phyloP scores from a whole-genome alignment of 2,329 filamentous ascomycete species.

The Aspergillus sp. region DNA sequence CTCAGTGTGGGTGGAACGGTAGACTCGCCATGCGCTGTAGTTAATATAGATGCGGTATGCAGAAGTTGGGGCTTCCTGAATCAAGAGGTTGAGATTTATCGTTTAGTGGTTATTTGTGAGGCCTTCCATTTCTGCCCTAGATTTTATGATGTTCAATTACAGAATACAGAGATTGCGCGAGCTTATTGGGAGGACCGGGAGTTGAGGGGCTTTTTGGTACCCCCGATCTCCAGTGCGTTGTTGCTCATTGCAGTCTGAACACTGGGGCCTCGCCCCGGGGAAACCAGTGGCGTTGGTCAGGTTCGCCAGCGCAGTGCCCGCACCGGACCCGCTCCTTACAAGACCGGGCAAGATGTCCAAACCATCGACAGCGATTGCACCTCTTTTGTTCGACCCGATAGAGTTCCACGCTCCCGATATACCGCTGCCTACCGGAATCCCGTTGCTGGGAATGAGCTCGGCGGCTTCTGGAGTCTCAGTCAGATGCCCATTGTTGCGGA shows the following conservation, averaged over 20 bases:
- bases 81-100: slow-evolving; percentile 22
- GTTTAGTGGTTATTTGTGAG: slow-evolving; percentile 27
- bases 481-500: slow-evolving; percentile 24
- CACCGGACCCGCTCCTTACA: slow-evolving; percentile 23
- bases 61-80: slow-evolving; percentile 17
- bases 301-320: slow-evolving; percentile 18
- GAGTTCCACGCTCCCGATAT: slow-evolving; percentile 19
- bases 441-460: slow-evolving; percentile 19
- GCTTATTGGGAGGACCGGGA: slow-evolving; percentile 16
- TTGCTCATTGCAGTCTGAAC: slow-evolving; percentile 17
- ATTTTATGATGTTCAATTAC: slow-evolving; percentile 25
- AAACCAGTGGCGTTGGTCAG: slow-evolving; percentile 20
- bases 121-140: slow-evolving; percentile 21
- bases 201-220: slow-evolving; percentile 7
- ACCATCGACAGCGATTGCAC: slow-evolving; percentile 20
- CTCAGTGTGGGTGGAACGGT: slow-evolving; percentile 16
- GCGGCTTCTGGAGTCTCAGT: slow-evolving; percentile 24
- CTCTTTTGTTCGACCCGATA: slow-evolving; percentile 20
- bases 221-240: slow-evolving; percentile 18
- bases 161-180: slow-evolving; percentile 19
- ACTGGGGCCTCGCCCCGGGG: slow-evolving; percentile 16
- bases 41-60: slow-evolving; percentile 20
- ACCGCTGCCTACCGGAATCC: slow-evolving; percentile 21
- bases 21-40: slow-evolving; percentile 25
- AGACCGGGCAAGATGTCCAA: slow-evolving; percentile 23